phyloP scores from a whole-genome alignment of 176 grass and related monocot genomes.

The Lolium rigidum region DNA sequence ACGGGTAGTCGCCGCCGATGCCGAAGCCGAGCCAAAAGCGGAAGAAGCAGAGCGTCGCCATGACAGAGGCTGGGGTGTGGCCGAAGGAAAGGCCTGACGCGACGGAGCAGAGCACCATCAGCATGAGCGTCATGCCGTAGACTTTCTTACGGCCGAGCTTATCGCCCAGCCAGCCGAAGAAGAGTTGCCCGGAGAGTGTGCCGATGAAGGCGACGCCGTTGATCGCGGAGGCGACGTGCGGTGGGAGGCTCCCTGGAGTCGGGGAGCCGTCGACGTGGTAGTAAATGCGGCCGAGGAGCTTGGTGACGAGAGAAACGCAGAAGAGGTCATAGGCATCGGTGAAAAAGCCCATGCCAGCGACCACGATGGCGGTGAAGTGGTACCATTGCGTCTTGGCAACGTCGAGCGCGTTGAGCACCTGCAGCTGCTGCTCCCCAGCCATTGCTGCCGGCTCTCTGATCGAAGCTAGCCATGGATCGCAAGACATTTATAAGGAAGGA shows the following conservation, averaged over 20 bases:
- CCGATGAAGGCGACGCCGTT: conserved; percentile 28
- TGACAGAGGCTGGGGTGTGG: conserved; percentile 46
- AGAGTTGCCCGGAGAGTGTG: conserved; percentile 74
- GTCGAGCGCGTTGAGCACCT: conserved; percentile 60
- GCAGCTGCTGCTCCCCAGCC: conserved; percentile 27
- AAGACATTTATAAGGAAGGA: neutral
- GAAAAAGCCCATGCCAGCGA: conserved; percentile 90
- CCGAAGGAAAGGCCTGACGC: conserved; percentile 75
- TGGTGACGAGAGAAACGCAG: conserved; percentile 64
- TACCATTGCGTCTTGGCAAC: conserved; percentile 75
- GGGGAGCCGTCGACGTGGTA: conserved; percentile 32
- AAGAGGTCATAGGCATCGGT: conserved; percentile 83
- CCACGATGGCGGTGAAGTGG: conserved; percentile 77
- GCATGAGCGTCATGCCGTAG: conserved; percentile 88
- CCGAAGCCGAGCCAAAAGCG: conserved; percentile 96
- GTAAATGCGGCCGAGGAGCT: conserved; percentile 63
- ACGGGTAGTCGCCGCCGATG: conserved; percentile 89
- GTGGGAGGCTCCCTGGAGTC: neutral
- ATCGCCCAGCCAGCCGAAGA: conserved; percentile 95
- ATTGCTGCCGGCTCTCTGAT: neutral
- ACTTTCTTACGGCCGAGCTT: conserved; percentile 84
- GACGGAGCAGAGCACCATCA: conserved; percentile 79
- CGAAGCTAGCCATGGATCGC: neutral
- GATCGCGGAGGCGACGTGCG: neutral
- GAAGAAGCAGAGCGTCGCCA: conserved; percentile 91